Evolutionary conservation across 1,284 basidiomycete genomes (phyloP).

Genomic region (Clitocybe nebularis): DNA sequence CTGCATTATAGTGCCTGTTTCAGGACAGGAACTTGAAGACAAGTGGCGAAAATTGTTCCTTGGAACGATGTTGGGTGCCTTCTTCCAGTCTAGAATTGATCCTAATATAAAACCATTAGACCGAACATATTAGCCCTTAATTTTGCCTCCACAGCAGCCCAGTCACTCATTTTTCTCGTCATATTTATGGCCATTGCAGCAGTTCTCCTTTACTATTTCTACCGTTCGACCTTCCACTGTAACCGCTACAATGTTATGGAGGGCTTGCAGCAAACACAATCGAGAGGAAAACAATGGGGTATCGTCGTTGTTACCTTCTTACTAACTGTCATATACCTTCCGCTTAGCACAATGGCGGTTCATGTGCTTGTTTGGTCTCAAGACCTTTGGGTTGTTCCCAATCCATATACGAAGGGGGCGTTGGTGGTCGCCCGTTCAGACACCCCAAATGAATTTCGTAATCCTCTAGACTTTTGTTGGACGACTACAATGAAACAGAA

Average conservation of each 20-base stretch:
- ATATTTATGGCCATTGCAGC: slow-evolving; percentile 53
- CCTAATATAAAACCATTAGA: slow-evolving; percentile 29
- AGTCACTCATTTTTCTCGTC: slow-evolving; percentile 52
- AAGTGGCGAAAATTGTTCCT: slow-evolving; percentile 57
- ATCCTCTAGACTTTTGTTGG: slow-evolving; percentile 76
- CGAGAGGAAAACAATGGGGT: slow-evolving; percentile 43
- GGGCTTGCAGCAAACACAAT: slow-evolving; percentile 46
- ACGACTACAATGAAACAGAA: slow-evolving; percentile 71
- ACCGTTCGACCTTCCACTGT: slow-evolving; percentile 43
- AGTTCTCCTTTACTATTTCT: slow-evolving; percentile 53
- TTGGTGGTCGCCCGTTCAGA: slow-evolving; percentile 49
- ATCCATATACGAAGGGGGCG: slow-evolving; percentile 57
- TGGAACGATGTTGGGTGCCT: slow-evolving; percentile 55
- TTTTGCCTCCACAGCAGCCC: slow-evolving; percentile 50
- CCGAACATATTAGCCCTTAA: slow-evolving; percentile 71
- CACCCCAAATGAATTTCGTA: slow-evolving; percentile 51
- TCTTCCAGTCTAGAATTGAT: slow-evolving; percentile 4
- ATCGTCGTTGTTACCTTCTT: slow-evolving; percentile 59
- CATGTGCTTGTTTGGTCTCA: slow-evolving; percentile 71
- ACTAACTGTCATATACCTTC: slow-evolving; percentile 63
- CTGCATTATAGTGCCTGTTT: slow-evolving; percentile 37
- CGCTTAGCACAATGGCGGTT: slow-evolving; percentile 66
- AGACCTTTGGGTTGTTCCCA: slow-evolving; percentile 69
- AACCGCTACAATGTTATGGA: slow-evolving; percentile 48
- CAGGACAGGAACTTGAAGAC: slow-evolving; percentile 31